Evolutionary conservation across 208 protist species (phyloP).

Genomic region (Leptomonas pyrrhocoris): DNA sequence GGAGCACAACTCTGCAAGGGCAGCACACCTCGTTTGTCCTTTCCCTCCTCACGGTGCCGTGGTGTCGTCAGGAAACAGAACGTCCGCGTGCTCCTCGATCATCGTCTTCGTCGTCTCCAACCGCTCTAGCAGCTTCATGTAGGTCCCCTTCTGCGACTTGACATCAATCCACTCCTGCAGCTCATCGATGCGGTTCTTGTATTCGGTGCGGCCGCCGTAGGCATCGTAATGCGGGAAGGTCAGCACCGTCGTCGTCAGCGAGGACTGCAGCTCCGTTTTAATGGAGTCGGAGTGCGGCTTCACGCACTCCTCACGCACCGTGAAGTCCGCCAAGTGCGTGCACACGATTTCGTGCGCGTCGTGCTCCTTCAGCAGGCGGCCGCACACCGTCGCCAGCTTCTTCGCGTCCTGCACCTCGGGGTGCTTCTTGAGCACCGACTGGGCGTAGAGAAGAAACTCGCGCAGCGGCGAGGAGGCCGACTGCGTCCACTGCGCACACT

Average conservation of each 20-base stretch:
- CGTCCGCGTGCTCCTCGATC: conserved; percentile 68
- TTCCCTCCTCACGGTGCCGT: not conserved
- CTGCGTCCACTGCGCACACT: conserved; percentile 47
- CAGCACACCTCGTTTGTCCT: not conserved
- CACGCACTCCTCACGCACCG: conserved; percentile 74
- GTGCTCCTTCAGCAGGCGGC: conserved; percentile 50
- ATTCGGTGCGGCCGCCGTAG: conserved; percentile 57
- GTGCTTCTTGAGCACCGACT: conserved; percentile 22
- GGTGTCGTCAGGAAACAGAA: conserved; percentile 52
- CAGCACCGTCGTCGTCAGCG: conserved; percentile 59
- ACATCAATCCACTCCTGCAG: conserved; percentile 85
- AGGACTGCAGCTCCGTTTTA: conserved; percentile 57
- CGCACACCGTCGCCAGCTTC: conserved; percentile 36
- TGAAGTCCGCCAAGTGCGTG: conserved; percentile 75
- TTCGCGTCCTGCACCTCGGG: conserved; percentile 9
- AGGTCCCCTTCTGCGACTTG: conserved; percentile 73
- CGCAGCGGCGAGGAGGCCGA: conserved; percentile 26
- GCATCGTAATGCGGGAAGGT: conserved; percentile 53
- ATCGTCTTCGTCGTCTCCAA: conserved; percentile 56
- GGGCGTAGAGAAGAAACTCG: conserved; percentile 29
- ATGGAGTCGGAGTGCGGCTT: conserved; percentile 60
- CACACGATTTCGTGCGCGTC: conserved; percentile 54
- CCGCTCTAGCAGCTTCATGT: conserved; percentile 63
- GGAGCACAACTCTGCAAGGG: not conserved
- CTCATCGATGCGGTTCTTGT: conserved; percentile 71